Evolutionary conservation across 2,329 filamentous ascomycete genomes (phyloP).

Genomic region (Clarireedia monteithiana): DNA sequence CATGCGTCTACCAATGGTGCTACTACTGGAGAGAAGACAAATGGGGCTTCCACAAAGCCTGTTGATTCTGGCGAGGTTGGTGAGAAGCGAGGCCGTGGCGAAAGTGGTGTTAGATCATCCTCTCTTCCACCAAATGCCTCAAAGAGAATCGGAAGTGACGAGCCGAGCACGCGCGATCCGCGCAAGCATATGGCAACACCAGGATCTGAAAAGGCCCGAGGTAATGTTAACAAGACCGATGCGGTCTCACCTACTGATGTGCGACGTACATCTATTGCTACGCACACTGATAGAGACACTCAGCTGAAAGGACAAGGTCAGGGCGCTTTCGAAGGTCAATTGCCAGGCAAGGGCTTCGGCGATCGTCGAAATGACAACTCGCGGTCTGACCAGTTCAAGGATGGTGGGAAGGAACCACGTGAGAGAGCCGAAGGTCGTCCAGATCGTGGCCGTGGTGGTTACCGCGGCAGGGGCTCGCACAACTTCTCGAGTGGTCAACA

Average conservation of each 20-base stretch:
- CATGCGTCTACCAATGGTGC: constrained; percentile 18
- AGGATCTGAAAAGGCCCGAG: constrained; percentile 21
- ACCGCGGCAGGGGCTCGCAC: constrained; percentile 36
- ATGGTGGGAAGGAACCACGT: constrained; percentile 23
- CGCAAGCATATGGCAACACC: constrained; percentile 21
- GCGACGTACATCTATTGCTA: constrained; percentile 28
- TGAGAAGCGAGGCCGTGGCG: constrained; percentile 20
- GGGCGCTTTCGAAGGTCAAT: constrained; percentile 18
- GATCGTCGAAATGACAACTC: constrained; percentile 27
- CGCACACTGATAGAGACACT: constrained; percentile 26
- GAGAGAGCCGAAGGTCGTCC: constrained; percentile 33
- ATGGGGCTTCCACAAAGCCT: constrained; percentile 10
- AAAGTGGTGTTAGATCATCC: constrained; percentile 16
- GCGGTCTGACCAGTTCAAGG: constrained; percentile 15
- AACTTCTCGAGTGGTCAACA: constrained; percentile 28
- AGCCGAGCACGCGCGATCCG: constrained; percentile 17
- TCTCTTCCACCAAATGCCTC: constrained; percentile 26
- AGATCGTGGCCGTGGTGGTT: constrained; percentile 37
- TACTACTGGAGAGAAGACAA: constrained; percentile 22
- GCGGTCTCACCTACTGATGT: constrained; percentile 20
- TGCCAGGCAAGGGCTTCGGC: constrained; percentile 15
- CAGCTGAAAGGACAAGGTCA: constrained; percentile 12
- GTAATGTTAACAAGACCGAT: constrained; percentile 19
- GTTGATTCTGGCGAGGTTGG: constrained; percentile 11
- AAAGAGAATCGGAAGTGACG: constrained; percentile 20